A percentile compares a stretch with the other conserved stretches of the same genome.
These are phyloP conservation scores for Lophiotrema nucula DNA, from an alignment of 495 filamentous ascomycete species.

Conservation along the genomic window DNA sequence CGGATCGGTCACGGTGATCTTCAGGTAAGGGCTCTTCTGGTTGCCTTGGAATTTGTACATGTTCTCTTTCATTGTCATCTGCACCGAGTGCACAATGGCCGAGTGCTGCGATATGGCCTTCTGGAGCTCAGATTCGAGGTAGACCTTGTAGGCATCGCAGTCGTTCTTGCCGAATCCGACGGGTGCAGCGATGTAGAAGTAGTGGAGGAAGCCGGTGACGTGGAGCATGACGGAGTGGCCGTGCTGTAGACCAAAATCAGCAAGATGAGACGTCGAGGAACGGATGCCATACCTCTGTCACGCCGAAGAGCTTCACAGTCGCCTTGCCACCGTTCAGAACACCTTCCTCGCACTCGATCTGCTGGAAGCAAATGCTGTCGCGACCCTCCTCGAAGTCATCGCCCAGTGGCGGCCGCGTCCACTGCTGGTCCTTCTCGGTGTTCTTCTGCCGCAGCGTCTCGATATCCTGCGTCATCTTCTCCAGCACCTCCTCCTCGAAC, in stretches of 20 bases:
- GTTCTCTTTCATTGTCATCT: conserved; percentile 79
- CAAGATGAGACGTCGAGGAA: not conserved
- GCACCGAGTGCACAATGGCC: conserved; percentile 67
- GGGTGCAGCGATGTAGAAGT: conserved; percentile 90
- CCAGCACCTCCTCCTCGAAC: conserved; percentile 91
- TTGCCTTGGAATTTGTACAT: conserved; percentile 93
- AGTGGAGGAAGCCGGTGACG: conserved; percentile 93
- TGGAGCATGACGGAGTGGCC: conserved; percentile 95
- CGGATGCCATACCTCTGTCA: conserved; percentile 70
- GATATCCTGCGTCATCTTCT: conserved; percentile 92
- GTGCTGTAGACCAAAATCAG: conserved; percentile 41
- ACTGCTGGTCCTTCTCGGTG: conserved; percentile 90
- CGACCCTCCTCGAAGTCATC: conserved; percentile 67
- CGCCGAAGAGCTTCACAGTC: conserved; percentile 86
- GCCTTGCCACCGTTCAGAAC: conserved; percentile 67
- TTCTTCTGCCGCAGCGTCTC: conserved; percentile 77
- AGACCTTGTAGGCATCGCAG: conserved; percentile 70
- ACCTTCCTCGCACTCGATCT: conserved; percentile 94
- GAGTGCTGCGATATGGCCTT: conserved; percentile 56
- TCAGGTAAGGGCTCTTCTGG: conserved; percentile 84
- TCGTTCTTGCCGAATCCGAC: conserved; percentile 73
- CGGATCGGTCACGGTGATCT: conserved; percentile 86
- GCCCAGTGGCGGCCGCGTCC: conserved; percentile 77
- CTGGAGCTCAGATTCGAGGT: conserved; percentile 63
- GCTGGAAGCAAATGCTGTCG: conserved; percentile 81